Evolutionary conservation across 2,329 filamentous ascomycete genomes (phyloP).

Genomic region (Penicillium sp.): DNA sequence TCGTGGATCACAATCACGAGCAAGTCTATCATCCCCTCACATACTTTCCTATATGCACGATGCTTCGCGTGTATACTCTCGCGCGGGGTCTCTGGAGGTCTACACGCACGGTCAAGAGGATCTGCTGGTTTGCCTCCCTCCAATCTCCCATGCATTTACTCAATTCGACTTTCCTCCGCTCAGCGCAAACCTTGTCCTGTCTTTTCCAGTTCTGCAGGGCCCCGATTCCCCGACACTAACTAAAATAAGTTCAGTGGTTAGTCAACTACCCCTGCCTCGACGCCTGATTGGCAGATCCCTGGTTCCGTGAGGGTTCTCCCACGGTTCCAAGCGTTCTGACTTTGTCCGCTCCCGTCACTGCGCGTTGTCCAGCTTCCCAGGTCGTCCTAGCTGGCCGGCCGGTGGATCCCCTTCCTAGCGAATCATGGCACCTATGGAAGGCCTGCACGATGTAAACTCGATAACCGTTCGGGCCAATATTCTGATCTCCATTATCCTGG

Average conservation of each 20-base stretch:
- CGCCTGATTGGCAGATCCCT: not conserved
- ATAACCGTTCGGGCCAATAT: not conserved
- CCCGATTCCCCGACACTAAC: not conserved
- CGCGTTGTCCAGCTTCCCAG: slow-evolving; percentile 1
- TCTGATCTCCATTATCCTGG: not conserved
- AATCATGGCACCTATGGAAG: not conserved
- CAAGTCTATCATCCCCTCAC: not conserved
- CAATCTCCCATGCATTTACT: slow-evolving; percentile 30
- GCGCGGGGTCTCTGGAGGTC: not conserved
- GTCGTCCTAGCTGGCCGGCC: not conserved
- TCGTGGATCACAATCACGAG: not conserved
- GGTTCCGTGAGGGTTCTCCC: not conserved
- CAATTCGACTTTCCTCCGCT: slow-evolving; percentile 21
- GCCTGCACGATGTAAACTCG: not conserved
- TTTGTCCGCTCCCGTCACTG: slow-evolving; percentile 1
- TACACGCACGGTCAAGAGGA: not conserved
- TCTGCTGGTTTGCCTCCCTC: slow-evolving; percentile 1
- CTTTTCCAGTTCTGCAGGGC: not conserved
- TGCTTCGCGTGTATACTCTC: not conserved
- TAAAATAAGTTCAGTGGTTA: no score
- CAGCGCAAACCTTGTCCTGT: not conserved
- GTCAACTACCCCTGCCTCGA: no score
- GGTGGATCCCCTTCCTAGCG: not conserved
- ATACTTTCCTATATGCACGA: not conserved
- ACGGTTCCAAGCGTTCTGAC: not conserved